Conservation (phyloP, 805 yeast genomes). For the Citeromyces matritensis region DNA sequence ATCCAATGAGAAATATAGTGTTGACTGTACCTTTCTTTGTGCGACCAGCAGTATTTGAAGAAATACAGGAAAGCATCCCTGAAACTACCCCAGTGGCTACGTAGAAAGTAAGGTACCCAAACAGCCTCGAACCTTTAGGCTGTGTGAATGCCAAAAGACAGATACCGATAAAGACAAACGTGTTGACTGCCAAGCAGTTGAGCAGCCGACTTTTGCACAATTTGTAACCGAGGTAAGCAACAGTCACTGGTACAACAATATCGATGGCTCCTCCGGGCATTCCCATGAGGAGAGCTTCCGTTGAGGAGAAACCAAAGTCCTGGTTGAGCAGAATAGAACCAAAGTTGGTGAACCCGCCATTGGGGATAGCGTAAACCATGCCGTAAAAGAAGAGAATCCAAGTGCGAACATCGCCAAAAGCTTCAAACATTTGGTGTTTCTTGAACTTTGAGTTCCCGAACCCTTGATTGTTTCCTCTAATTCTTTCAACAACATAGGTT, state of each 20-base stretch:
- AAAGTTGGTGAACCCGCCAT: slow-evolving; percentile 38
- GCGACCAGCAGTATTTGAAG: slow-evolving; percentile 42
- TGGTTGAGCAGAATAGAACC: slow-evolving; percentile 23
- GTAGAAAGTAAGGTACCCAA: slow-evolving; percentile 14
- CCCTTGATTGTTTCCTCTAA: slow-evolving; percentile 39
- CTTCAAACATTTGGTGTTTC: slow-evolving; percentile 35
- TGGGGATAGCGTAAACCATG: slow-evolving; percentile 32
- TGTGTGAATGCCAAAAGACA: slow-evolving; percentile 14
- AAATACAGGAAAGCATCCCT: slow-evolving; percentile 10
- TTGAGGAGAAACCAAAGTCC: slow-evolving; percentile 16
- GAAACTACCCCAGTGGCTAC: slow-evolving; percentile 13
- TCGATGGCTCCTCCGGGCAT: slow-evolving; percentile 23
- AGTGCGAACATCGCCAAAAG: slow-evolving; percentile 29
- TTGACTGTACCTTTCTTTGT: slow-evolving; percentile 51
- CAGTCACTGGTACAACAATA: slow-evolving; percentile 15
- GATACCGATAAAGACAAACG: slow-evolving; percentile 9
- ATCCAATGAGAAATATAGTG: slow-evolving; percentile 41
- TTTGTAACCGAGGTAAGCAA: slow-evolving; percentile 7
- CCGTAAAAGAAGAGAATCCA: slow-evolving; percentile 29
- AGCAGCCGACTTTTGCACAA: slow-evolving; percentile 16
- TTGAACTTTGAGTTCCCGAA: slow-evolving; percentile 41
- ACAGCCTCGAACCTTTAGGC: slow-evolving; percentile 10
- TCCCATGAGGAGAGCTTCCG: slow-evolving; percentile 15
- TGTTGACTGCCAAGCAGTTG: slow-evolving; percentile 11
- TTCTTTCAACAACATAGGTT: slow-evolving; percentile 31